A percentile compares a stretch with the other conserved stretches of the same genome.
phyloP scores from a whole-genome alignment of 208 protist genomes.

The Herpetomonas samuelpessoai region DNA sequence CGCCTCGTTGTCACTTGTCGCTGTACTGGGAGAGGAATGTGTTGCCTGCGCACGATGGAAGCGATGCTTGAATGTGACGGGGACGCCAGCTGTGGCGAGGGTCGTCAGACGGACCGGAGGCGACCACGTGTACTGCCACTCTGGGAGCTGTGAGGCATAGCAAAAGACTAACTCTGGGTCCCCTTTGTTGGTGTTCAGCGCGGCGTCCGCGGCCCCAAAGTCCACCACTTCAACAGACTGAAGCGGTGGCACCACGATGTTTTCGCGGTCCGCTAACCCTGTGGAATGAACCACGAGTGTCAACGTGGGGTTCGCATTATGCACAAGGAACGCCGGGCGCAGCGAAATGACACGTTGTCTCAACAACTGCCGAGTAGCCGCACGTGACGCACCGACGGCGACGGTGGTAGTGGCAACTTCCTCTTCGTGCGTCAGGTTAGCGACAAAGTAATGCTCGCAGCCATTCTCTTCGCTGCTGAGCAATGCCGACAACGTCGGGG shows the following conservation, averaged over 20 bases:
- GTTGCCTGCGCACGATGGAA: not conserved
- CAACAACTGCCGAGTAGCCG: conserved; percentile 1
- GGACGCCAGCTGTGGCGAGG: conserved; percentile 29
- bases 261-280: not conserved
- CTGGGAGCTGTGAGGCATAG: conserved; percentile 4
- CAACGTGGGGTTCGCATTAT: conserved; percentile 9
- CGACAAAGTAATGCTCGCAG: conserved; percentile 19
- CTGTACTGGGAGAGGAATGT: not conserved
- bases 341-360: conserved; percentile 7
- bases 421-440: conserved; percentile 1
- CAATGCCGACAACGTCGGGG: conserved; percentile 16
- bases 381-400: conserved; percentile 10
- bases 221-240: conserved; percentile 2
- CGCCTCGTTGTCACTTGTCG: not conserved
- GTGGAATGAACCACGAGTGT: not conserved
- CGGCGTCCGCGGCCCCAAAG: too few species aligned
- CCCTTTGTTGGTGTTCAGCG: not conserved
- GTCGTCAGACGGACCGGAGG: conserved; percentile 34
- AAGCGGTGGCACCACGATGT: not conserved
- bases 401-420: not conserved
- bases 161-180: conserved; percentile 31
- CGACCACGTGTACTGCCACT: conserved; percentile 31
- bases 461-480: conserved; percentile 22
- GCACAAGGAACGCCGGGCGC: conserved; percentile 1
- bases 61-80: conserved; percentile 36